Percentiles rank a stretch among this genome's conserved stretches.
Conservation (phyloP, 208 protist genomes). For the Acanthamoeba triangularis region DNA sequence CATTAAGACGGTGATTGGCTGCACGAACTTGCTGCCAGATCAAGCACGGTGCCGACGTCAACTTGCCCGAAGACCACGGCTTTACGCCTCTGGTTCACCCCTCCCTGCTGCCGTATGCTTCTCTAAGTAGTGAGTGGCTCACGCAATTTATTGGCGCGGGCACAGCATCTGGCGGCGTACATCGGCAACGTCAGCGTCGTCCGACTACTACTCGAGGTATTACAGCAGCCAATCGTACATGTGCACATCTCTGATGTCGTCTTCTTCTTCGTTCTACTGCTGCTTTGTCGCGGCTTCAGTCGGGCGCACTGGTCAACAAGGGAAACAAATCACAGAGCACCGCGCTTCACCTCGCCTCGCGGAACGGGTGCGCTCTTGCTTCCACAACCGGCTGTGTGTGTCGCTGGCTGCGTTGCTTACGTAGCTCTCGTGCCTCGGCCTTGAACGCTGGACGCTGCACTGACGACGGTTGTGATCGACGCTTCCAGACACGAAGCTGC, state of each 20-base stretch:
- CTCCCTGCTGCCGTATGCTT: neutral
- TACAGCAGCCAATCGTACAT: no score
- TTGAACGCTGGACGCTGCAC: no score
- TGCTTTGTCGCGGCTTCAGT: no score
- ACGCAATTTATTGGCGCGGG: neutral
- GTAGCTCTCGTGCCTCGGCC: neutral
- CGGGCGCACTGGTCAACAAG: neutral
- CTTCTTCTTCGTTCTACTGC: neutral
- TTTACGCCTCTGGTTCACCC: constrained; percentile 1
- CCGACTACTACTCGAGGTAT: constrained; percentile 2
- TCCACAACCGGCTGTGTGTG: neutral
- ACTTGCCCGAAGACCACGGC: constrained; percentile 26
- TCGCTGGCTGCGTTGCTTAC: neutral
- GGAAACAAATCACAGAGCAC: constrained; percentile 45
- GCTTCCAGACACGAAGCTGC: neutral
- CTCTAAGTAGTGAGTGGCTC: neutral
- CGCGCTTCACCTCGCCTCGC: neutral
- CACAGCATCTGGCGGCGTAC: constrained; percentile 37
- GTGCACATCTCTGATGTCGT: neutral
- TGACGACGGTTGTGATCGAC: neutral
- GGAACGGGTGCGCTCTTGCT: neutral
- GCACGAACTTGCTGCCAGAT: neutral
- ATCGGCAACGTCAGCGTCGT: constrained; percentile 38
- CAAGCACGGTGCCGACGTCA: neutral
- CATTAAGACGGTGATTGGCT: neutral